Evolutionary conservation across 495 filamentous ascomycete genomes (phyloP), one percentile per base, ranked within the genome.

Genomic region (Amphirosellinia nigrospora): DNA sequence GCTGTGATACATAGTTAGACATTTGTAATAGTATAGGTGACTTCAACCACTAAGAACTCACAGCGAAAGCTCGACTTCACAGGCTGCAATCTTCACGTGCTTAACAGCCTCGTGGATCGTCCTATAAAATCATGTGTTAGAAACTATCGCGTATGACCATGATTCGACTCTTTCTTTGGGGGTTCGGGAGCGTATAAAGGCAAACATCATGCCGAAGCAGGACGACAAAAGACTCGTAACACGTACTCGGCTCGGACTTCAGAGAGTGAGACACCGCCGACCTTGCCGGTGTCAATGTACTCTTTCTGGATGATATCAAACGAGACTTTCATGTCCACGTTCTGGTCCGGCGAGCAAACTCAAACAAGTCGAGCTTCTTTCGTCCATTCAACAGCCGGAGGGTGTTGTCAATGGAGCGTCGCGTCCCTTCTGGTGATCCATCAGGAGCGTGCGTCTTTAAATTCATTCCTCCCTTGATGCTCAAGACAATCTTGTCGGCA

Each of bases 361-460:
- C 90, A 71, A 94, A 97, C 64, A 95, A 87, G 79, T 97, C 93
- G 66, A 97, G 80, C 70, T 84, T 89, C 84, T 96, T 96, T 70
- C 89, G 92, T 8, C 90, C 92, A 56, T 89, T 87, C 16, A 93
- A 82, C 38, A 86, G 74, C 36, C 75, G 83, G 53, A 96, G 75
- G 71, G 83, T 87, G 70, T 89, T 86, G 60, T 96, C 92, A 63
- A 97, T 83, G 56, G 86, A 89, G 23, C 86, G 83, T 15, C 88
- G 86, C 3, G 92, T 84, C 66, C 86, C 86, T 71, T 87, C 86
- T 61, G 88, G 86, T 19, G 86, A 89, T 52, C 90, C 86, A 71
- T 93, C 89, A 23, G 86, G 80, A 0, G 34, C 38, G 13, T 82
- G 53, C 11, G 75, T 72, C 5, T 77, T 73, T 8, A 76, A 73